phyloP scores from a whole-genome alignment of 768 basidiomycete species.

The Hygrophorus pudorinus region DNA sequence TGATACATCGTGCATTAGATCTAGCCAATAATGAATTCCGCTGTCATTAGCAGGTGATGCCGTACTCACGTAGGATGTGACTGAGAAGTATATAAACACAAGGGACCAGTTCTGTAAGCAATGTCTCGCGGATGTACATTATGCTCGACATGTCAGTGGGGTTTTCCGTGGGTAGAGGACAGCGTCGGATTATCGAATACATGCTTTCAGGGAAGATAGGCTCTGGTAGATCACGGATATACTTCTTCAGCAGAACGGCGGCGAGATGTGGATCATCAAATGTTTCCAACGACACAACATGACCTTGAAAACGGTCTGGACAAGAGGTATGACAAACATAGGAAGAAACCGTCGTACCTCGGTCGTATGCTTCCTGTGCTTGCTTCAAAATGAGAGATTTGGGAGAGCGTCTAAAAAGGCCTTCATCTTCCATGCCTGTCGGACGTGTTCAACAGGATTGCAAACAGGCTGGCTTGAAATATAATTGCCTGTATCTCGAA shows the following conservation, averaged over 20 bases:
- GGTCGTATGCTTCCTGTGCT: constrained; percentile 76
- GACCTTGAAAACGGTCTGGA: constrained; percentile 32
- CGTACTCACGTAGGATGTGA: constrained; percentile 50
- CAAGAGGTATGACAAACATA: neutral
- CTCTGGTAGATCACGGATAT: constrained; percentile 68
- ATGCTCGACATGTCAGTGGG: constrained; percentile 48
- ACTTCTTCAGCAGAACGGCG: constrained; percentile 81
- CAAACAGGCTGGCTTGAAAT: constrained; percentile 10
- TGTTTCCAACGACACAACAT: constrained; percentile 67
- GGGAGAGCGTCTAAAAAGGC: constrained; percentile 78
- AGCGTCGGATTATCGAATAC: constrained; percentile 56
- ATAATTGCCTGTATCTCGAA: constrained; percentile 46
- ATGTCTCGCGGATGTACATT: constrained; percentile 54
- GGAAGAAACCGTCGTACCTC: constrained; percentile 34
- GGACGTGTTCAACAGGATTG: constrained; percentile 8
- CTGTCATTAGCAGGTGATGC: constrained; percentile 7
- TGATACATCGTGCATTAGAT: constrained; percentile 73
- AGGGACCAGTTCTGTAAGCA: constrained; percentile 59
- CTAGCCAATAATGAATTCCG: constrained; percentile 26
- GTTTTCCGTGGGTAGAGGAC: constrained; percentile 48
- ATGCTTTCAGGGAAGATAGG: constrained; percentile 67
- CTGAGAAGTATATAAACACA: constrained; percentile 70
- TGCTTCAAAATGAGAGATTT: constrained; percentile 58
- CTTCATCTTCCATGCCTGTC: constrained; percentile 58
- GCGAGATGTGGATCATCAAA: constrained; percentile 75